A percentile compares a stretch with the other conserved stretches of the same genome.
Evolutionary conservation across 2,329 filamentous ascomycete species (phyloP).

Genomic region (Hymenoscyphus scutula): DNA sequence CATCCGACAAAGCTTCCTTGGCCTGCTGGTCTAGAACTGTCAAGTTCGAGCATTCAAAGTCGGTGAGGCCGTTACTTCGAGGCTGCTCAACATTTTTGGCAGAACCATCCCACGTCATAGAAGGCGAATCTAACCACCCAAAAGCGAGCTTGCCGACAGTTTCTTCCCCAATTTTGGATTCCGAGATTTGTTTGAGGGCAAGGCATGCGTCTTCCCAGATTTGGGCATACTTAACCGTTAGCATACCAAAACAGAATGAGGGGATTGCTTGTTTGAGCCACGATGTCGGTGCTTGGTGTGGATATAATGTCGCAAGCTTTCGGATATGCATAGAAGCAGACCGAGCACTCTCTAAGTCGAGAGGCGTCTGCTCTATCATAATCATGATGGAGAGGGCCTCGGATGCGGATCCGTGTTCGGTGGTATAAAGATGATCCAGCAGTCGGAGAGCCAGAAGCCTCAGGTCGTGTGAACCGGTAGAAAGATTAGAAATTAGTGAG

Average conservation of each 20-base stretch:
- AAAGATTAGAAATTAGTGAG: slow-evolving; percentile 70
- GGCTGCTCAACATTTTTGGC: slow-evolving; percentile 38
- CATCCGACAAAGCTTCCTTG: slow-evolving; percentile 49
- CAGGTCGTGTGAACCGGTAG: slow-evolving; percentile 70
- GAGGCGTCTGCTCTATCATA: slow-evolving; percentile 73
- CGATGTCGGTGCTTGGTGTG: slow-evolving; percentile 59
- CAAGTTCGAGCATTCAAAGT: slow-evolving; percentile 84
- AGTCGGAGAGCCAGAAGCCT: slow-evolving; percentile 72
- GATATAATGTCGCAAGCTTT: slow-evolving; percentile 55
- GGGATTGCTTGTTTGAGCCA: slow-evolving; percentile 74
- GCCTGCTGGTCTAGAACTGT: slow-evolving; percentile 55
- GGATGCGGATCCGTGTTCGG: slow-evolving; percentile 47
- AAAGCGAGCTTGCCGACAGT: slow-evolving; percentile 71
- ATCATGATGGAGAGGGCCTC: slow-evolving; percentile 64
- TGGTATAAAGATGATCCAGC: slow-evolving; percentile 57
- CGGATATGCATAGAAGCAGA: slow-evolving; percentile 82
- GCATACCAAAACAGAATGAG: slow-evolving; percentile 81
- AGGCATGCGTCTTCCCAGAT: slow-evolving; percentile 83
- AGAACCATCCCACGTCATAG: slow-evolving; percentile 52
- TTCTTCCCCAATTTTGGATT: slow-evolving; percentile 69
- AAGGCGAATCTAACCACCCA: slow-evolving; percentile 67
- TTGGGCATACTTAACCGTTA: slow-evolving; percentile 80
- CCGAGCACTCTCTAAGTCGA: slow-evolving; percentile 74
- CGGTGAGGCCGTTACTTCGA: slow-evolving; percentile 50
- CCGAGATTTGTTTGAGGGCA: slow-evolving; percentile 71